A percentile compares a stretch with the other conserved stretches of the same genome.
Conservation (phyloP, 345 rosid species). For the Pugionium dolabratum region DNA sequence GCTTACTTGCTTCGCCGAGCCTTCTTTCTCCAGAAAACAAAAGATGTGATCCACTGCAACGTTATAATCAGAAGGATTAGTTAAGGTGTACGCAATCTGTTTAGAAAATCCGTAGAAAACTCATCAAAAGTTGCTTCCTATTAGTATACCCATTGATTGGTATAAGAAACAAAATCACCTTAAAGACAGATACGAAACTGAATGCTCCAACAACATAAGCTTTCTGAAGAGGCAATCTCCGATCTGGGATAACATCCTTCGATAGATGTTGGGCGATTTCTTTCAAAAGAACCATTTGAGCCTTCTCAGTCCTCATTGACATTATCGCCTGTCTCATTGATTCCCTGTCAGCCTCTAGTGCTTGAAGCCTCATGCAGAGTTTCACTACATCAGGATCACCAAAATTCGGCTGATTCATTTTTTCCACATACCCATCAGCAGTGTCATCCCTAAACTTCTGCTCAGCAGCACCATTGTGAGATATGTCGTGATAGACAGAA, state of each 20-base stretch:
- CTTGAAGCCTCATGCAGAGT: conserved; percentile 87
- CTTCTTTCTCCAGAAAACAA: conserved; percentile 77
- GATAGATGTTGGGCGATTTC: conserved; percentile 92
- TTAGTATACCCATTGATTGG: neutral
- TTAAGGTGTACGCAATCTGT: neutral
- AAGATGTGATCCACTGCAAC: conserved; percentile 71
- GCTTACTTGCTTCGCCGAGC: conserved; percentile 89
- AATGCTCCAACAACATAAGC: conserved; percentile 48
- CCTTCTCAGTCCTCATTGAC: conserved; percentile 95
- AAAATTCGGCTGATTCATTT: conserved; percentile 49
- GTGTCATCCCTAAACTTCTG: conserved; percentile 33
- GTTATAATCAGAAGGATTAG: conserved; percentile 1
- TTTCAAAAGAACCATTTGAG: conserved; percentile 80
- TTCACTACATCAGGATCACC: conserved; percentile 78
- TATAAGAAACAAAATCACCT: conserved; percentile 50
- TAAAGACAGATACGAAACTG: conserved; percentile 61
- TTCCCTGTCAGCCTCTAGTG: conserved; percentile 98
- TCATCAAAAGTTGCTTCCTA: conserved; percentile 12
- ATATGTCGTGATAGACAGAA: conserved; percentile 58
- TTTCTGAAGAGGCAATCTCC: conserved; percentile 51
- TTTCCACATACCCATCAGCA: conserved; percentile 48
- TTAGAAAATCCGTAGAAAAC: neutral
- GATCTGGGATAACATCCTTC: conserved; percentile 65
- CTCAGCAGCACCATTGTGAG: conserved; percentile 46
- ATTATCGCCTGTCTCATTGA: conserved; percentile 91